These are phyloP conservation scores for Apium graveolens DNA, from an alignment of 129 eudicot species.

Conservation along the genomic window DNA sequence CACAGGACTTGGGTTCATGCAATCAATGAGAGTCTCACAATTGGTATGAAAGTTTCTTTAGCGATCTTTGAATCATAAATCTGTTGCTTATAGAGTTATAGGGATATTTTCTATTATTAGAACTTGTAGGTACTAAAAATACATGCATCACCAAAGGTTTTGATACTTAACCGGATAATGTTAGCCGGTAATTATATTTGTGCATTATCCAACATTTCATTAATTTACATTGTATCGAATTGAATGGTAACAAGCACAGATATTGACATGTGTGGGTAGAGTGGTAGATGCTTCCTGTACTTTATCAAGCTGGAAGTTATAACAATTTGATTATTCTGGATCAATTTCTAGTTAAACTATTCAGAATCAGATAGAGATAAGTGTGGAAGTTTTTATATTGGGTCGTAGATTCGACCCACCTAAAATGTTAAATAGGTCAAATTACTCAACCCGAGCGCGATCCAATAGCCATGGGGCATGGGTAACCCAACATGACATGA, in stretches of 20 bases:
- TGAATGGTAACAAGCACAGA: not conserved
- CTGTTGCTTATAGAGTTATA: not conserved
- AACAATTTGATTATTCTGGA: not conserved
- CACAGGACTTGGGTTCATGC: not conserved
- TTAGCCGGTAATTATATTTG: not conserved
- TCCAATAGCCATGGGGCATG: too few relatives aligned
- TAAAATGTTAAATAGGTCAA: too few relatives aligned
- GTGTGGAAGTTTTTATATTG: too few relatives aligned
- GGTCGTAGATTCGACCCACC: too few relatives aligned
- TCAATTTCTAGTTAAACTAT: not conserved
- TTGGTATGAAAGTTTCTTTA: not conserved
- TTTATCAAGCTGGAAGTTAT: not conserved
- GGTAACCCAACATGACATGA: too few relatives aligned
- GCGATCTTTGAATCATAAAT: not conserved
- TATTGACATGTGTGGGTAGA: not conserved
- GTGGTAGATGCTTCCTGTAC: not conserved
- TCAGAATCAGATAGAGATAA: not conserved
- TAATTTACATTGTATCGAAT: not conserved
- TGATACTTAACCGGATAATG: not conserved
- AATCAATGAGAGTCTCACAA: not conserved
- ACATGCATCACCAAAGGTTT: not conserved
- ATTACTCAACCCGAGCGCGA: too few relatives aligned
- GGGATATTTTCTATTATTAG: not conserved
- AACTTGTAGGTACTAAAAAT: not conserved
- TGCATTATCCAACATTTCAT: not conserved